Conservation (phyloP, 1,139 yeast species). For the Nakaseomyces kungkrabaensis region DNA sequence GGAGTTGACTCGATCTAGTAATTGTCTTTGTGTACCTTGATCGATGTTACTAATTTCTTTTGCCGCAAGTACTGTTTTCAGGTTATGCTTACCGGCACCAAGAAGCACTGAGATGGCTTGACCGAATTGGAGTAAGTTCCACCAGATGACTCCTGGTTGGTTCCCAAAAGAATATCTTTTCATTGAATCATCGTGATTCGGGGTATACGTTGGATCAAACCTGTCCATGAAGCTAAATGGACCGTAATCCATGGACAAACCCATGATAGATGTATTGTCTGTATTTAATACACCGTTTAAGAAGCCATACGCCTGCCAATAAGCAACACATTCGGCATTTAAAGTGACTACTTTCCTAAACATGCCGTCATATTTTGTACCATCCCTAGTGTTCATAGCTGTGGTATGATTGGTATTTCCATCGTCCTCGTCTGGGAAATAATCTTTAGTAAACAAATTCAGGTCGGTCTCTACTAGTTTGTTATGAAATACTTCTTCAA, state of each 20-base stretch:
- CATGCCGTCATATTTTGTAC: conserved; percentile 60
- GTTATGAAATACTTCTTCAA: conserved; percentile 48
- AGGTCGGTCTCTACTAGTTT: conserved; percentile 33
- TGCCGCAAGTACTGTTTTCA: conserved; percentile 32
- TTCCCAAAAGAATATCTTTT: conserved; percentile 68
- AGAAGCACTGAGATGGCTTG: conserved; percentile 74
- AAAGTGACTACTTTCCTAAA: conserved; percentile 59
- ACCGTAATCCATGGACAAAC: conserved; percentile 86
- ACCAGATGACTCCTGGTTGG: conserved; percentile 84
- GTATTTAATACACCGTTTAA: conserved; percentile 91
- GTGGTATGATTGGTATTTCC: conserved; percentile 12
- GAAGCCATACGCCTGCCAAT: conserved; percentile 88
- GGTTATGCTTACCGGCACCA: conserved; percentile 51
- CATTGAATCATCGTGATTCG: conserved; percentile 78
- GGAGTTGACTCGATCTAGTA: conserved; percentile 54
- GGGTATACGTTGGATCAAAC: conserved; percentile 72
- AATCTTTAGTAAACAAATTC: conserved; percentile 17
- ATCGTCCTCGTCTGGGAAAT: conserved; percentile 16
- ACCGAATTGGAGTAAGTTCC: conserved; percentile 82
- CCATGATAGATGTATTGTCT: conserved; percentile 81
- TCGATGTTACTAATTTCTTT: conserved; percentile 30
- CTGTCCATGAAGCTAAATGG: conserved; percentile 87
- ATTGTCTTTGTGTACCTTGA: conserved; percentile 41
- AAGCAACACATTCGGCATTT: conserved; percentile 71
- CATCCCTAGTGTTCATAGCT: conserved; percentile 33